Base-by-base conservation (phyloP, 108 stramenopile species). In the Cyclostephanos invisitatus region DNA sequence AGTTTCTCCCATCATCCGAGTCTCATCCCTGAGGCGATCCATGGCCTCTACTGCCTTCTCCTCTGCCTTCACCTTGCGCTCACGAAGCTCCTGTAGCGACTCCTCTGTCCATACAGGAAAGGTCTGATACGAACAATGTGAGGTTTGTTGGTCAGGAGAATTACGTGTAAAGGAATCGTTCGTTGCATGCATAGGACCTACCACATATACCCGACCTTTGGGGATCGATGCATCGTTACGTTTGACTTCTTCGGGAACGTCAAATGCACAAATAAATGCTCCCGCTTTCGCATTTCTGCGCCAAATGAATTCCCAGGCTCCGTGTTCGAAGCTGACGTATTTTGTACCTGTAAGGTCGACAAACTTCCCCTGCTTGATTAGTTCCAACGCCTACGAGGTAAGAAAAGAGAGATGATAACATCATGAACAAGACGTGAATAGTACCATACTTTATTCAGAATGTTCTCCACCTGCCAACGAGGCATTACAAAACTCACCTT, bases 281-380 rank as follows among this genome's bases (percentile, higher is more conserved):
- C 89, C 89, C 24, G 84, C 73, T 6, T 76, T 66, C 8, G 70
- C 71, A 75, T 81, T 77, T 10, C 83, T 49, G 25, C 80, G 70
- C 89, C 89, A 90, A 37, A 86, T 64, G 25, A 90, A 74, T 61
- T 90, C 89, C 87, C 87, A 90, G 28, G 74, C 84, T 15, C 83
- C 84, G 36, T 87, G 64, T n/a, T 72, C 48, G 7, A 83, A 46
- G 27, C 68, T 61, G 61, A 85, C 83, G 21, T 3, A 24, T 8
- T 80, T 28, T 7, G 62, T 59, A 18, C 89, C 89, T 0, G 49
- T 42, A 36, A 85, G 59, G 36, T 80, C 80, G 5, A 87, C 59
- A 59, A 74, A 86, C 9, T 59, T 64, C 3, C 85, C 86, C 20
- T 72, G 40, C 12, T 82, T 67, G 14, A 80, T 62, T 1, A 87